Percentiles rank a stretch among this genome's conserved stretches.
phyloP scores from a whole-genome alignment of 2,329 filamentous ascomycete species.

The Fusarium sp. region DNA sequence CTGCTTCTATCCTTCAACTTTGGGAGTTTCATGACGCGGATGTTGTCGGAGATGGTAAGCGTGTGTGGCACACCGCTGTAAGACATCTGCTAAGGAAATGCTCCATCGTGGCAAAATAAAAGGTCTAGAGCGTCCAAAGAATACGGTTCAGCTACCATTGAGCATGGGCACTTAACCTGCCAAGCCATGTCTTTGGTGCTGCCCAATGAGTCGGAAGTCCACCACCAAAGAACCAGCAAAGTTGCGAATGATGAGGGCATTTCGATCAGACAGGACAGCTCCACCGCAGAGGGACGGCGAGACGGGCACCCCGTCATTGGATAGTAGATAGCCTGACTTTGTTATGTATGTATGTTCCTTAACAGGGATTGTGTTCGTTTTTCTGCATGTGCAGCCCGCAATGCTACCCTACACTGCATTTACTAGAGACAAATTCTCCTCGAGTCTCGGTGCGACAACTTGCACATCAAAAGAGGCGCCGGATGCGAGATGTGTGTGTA shows the following conservation, averaged over 20 bases:
- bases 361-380: background rate
- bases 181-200: background rate
- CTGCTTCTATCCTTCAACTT: background rate
- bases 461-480: constrained; percentile 30
- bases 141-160: constrained; percentile 7
- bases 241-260: background rate
- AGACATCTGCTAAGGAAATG: constrained; percentile 29
- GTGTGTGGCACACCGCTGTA: constrained; percentile 35
- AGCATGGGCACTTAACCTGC: background rate
- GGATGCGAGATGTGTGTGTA: constrained; percentile 28
- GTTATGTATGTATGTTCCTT: background rate
- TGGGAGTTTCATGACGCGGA: constrained; percentile 36
- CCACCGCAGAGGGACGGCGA: background rate
- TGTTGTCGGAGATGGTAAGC: constrained; percentile 28
- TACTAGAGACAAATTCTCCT: constrained; percentile 23
- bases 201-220: background rate
- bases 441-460: constrained; percentile 5
- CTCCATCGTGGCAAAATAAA: constrained; percentile 21
- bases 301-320: constrained; percentile 2
- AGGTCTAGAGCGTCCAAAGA: constrained; percentile 27
- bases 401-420: constrained; percentile 16
- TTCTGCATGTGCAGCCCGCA: background rate
- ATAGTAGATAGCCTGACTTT: constrained; percentile 1
- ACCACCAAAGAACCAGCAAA: background rate
- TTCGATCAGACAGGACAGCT: background rate